Evolutionary conservation across 2,329 filamentous ascomycete species (phyloP), one percentile per base, ranked within the genome.

Genomic region (Penicillium olsonii): DNA sequence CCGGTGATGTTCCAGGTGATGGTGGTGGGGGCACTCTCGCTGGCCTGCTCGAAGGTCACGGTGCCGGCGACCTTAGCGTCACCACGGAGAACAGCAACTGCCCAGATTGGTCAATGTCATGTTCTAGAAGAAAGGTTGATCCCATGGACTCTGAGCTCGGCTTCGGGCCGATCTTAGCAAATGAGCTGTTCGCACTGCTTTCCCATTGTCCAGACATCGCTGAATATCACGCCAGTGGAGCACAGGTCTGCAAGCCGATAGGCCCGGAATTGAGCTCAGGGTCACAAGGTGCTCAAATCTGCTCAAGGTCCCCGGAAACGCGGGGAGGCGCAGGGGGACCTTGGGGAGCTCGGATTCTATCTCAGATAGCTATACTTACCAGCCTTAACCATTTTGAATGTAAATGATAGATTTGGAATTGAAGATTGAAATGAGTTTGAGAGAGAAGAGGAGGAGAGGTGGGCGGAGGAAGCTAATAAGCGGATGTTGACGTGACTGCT

Each of bases 331-430:
- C 12, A 5, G 26, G 15, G 24, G 27, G 61, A 64, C 64, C 62
- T 57, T 61, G 60, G 64, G 62, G 39, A 56, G 29, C 54, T 41
- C 45, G 42, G 34, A 31, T 40, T 35, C 37, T 34, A 37, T 39
- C 43, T 52, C 39, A 42, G 27, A 53, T 22, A 46, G 42, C 42
- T 19, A 10, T 27, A 84, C 88, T 71, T 84, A 95, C 90, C 90
- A 80, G 92, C 92, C 84, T 96, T 96, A 82, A 96, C 92, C 92
- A 96, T 96, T 85, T 85, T 96, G 87, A 79, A 78, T 79, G 78
- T 79, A 75, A 70, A 53, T 63, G 57, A 48, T 42, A 39, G 29
- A 37, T 53, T 63, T 62, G 37, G 45, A 52, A 54, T 51, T 54
- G 40, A 43, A 41, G 50, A 31, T 40, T 42, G 38, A 37, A 52